A percentile compares a stretch with the other conserved stretches of the same genome.
phyloP scores from a whole-genome alignment of 352 stramenopile genomes.

The Aphanomyces euteiches region DNA sequence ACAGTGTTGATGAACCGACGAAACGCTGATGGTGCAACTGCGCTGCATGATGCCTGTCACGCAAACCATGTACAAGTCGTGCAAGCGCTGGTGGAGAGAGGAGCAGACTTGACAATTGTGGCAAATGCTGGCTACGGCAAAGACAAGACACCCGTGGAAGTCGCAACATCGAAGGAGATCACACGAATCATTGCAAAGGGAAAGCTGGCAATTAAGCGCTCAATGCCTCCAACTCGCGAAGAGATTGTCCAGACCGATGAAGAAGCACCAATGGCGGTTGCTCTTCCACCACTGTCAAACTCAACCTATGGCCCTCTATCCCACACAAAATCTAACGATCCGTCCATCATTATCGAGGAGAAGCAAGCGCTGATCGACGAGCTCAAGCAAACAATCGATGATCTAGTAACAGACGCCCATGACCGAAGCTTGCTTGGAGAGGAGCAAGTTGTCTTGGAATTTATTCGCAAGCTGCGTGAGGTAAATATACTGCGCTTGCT shows the following conservation, averaged over 20 bases:
- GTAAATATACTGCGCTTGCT: constrained; percentile 30
- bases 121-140: constrained; percentile 52
- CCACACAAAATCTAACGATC: not conserved
- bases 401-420: constrained; percentile 63
- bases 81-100: constrained; percentile 45
- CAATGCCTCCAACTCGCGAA: not conserved
- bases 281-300: not conserved
- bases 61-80: constrained; percentile 51
- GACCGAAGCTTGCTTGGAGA: constrained; percentile 77
- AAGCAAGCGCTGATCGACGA: constrained; percentile 78
- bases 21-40: constrained; percentile 72
- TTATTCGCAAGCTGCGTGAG: constrained; percentile 77
- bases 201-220: constrained; percentile 12
- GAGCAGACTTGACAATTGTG: constrained; percentile 43
- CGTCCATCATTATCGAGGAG: constrained; percentile 60
- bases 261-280: not conserved
- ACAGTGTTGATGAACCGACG: constrained; percentile 42
- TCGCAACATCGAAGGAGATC: constrained; percentile 53
- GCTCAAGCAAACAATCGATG: constrained; percentile 75
- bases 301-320: not conserved
- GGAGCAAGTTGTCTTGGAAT: constrained; percentile 74
- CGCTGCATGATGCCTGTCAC: constrained; percentile 69
- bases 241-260: not conserved
- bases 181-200: constrained; percentile 27
- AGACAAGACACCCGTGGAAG: constrained; percentile 51